These are phyloP conservation scores for Rhodosporidiobolus odoratus DNA, from an alignment of 768 basidiomycete genomes.

Conservation along the genomic window DNA sequence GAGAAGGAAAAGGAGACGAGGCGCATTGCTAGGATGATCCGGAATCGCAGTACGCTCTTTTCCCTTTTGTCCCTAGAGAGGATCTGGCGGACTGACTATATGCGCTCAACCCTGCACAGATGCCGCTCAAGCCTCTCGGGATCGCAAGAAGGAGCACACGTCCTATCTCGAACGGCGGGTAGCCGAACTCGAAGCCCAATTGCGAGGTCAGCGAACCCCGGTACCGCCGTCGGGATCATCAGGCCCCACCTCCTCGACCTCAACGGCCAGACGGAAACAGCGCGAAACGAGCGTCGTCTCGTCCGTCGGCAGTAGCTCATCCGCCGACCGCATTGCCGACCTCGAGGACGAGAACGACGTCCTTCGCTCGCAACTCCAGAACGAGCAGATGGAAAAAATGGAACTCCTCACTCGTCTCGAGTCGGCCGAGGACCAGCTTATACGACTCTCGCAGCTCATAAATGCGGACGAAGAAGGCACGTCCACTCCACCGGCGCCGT, in stretches of 20 bases:
- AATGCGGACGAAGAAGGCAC: neutral
- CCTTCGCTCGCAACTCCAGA: slow-evolving; percentile 30
- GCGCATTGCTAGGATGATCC: slow-evolving; percentile 31
- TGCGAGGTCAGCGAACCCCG: neutral
- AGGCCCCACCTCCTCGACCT: neutral
- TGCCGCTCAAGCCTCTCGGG: slow-evolving; percentile 35
- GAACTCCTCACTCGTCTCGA: slow-evolving; percentile 25
- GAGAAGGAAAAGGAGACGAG: slow-evolving; percentile 34
- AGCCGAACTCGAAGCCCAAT: slow-evolving; percentile 25
- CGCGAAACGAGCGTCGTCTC: slow-evolving; percentile 7
- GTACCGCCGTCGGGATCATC: neutral
- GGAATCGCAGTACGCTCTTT: slow-evolving; percentile 31
- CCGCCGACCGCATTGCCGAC: slow-evolving; percentile 10
- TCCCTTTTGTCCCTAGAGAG: neutral
- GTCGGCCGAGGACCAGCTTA: slow-evolving; percentile 13
- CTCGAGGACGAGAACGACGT: slow-evolving; percentile 36
- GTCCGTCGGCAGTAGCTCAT: neutral
- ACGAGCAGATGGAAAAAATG: slow-evolving; percentile 20
- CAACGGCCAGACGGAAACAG: neutral
- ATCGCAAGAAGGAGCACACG: slow-evolving; percentile 35
- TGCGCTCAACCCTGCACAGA: slow-evolving; percentile 5
- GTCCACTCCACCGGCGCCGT: neutral
- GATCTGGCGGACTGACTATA: neutral
- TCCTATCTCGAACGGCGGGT: slow-evolving; percentile 17
- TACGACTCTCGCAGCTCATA: neutral